A percentile compares a stretch with the other conserved stretches of the same genome.
Conservation (phyloP, 1,284 basidiomycete genomes). For the Inonotus hispidus region DNA sequence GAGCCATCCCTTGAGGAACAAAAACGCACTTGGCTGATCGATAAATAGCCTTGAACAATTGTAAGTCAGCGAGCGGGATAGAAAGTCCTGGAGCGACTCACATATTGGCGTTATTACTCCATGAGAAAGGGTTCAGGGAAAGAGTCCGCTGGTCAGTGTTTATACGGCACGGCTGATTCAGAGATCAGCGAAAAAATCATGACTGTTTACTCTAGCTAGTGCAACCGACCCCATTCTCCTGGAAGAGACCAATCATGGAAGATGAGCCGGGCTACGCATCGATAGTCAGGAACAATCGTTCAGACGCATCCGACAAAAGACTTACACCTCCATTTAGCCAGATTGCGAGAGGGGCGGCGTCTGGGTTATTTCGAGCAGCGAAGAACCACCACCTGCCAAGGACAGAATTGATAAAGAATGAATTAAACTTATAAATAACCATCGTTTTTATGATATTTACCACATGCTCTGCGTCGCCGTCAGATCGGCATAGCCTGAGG, state of each 20-base stretch:
- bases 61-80: background rate
- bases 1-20: background rate
- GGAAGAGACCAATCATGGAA: conserved; percentile 63
- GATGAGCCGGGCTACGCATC: conserved; percentile 52
- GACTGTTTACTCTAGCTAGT: background rate
- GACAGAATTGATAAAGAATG: conserved; percentile 11
- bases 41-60: conserved; percentile 37
- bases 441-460: conserved; percentile 29
- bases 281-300: background rate
- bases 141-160: conserved; percentile 50
- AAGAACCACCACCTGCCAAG: conserved; percentile 62
- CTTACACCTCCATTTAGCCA: conserved; percentile 65
- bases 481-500: conserved; percentile 57
- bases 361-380: conserved; percentile 50
- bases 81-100: conserved; percentile 20
- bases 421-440: background rate
- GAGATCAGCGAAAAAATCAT: background rate
- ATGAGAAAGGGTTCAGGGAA: conserved; percentile 52
- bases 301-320: background rate
- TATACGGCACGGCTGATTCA: conserved; percentile 49
- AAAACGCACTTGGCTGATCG: conserved; percentile 44
- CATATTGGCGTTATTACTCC: conserved; percentile 61
- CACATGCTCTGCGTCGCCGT: conserved; percentile 49
- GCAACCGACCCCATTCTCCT: conserved; percentile 46
- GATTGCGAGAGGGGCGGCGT: conserved; percentile 51